phyloP scores from a whole-genome alignment of 352 stramenopile species.

The Plasmopara muralis region DNA sequence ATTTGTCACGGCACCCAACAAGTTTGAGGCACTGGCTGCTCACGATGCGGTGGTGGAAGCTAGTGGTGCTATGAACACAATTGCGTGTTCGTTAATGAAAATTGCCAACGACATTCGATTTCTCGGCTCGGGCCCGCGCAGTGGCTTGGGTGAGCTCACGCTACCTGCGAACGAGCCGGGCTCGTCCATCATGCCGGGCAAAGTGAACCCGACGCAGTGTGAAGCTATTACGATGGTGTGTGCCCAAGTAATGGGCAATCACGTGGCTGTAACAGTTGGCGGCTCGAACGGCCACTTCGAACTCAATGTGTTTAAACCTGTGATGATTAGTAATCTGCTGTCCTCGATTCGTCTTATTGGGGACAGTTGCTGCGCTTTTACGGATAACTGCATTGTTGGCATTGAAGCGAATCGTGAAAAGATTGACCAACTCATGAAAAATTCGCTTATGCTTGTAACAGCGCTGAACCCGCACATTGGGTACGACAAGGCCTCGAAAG shows the following conservation, averaged over 20 bases:
- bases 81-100: conserved; percentile 70
- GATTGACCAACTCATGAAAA: conserved; percentile 92
- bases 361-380: conserved; percentile 84
- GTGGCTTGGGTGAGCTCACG: conserved; percentile 52
- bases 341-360: conserved; percentile 82
- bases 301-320: conserved; percentile 97
- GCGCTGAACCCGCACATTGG: conserved; percentile 96
- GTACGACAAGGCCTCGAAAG: conserved; percentile 95
- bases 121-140: conserved; percentile 52
- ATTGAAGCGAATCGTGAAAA: conserved; percentile 87
- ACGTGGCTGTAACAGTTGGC: conserved; percentile 89
- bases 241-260: conserved; percentile 94
- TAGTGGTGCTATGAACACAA: conserved; percentile 65
- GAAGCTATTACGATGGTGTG: conserved; percentile 96
- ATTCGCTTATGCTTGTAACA: conserved; percentile 96
- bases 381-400: conserved; percentile 89
- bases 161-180: conserved; percentile 63
- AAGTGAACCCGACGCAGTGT: conserved; percentile 89
- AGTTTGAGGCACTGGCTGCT: conserved; percentile 86
- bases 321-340: conserved; percentile 91
- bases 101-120: conserved; percentile 77
- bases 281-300: conserved; percentile 95
- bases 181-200: conserved; percentile 71
- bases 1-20: conserved; percentile 96
- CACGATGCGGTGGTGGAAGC: conserved; percentile 65